Base-by-base conservation (phyloP, 2,329 filamentous ascomycete species). In the Epichloe gansuensis region DNA sequence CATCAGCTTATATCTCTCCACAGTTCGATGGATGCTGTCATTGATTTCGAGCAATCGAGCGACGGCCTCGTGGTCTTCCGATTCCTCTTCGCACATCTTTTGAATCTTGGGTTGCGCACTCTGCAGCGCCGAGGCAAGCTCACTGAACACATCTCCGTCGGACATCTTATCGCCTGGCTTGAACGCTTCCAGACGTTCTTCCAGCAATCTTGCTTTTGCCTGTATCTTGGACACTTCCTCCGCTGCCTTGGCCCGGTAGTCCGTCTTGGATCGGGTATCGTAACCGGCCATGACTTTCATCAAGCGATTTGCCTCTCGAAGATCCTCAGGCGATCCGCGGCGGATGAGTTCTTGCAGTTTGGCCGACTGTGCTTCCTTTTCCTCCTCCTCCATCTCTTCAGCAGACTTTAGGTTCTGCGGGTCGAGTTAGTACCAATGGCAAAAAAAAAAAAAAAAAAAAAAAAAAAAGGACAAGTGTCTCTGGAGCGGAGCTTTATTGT, bases 251-350 rank as follows among this genome's bases (percentile, higher is more conserved):
- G 93, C 93, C 58, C 93, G 85, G 70, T 96, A 98, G 71, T 98
- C 91, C 1, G 93, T 96, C 73, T 97, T 97, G 67, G 89, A 86
- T 60, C 91, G 78, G 54, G 88, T 96, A 67, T 98, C 93, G 69
- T 88, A 98, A 57, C 93, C 93, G 51, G 93, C 93, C 93, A 98
- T 97, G 59, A 98, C 80, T 72, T 98, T 98, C 93, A 98, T 98
- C 51, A 98, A 76, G 61, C 89, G 85, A 66, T 97, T 98, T 51
- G 93, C 93, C 73, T 98, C 93, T 67, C 96, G 91, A 54, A 98
- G 73, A 67, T 98, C 93, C 58, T 94, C 86, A 28, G 93, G 93
- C 4, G 88, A 85, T 52, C 93, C 93, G 59, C 93, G 79, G 55
- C 93, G 85, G 65, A 98, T 97, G 51, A 98, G 76, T 70, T 98